These are phyloP conservation scores for Capronia americana DNA, from an alignment of 2,329 filamentous ascomycete species.

Conservation along the genomic window DNA sequence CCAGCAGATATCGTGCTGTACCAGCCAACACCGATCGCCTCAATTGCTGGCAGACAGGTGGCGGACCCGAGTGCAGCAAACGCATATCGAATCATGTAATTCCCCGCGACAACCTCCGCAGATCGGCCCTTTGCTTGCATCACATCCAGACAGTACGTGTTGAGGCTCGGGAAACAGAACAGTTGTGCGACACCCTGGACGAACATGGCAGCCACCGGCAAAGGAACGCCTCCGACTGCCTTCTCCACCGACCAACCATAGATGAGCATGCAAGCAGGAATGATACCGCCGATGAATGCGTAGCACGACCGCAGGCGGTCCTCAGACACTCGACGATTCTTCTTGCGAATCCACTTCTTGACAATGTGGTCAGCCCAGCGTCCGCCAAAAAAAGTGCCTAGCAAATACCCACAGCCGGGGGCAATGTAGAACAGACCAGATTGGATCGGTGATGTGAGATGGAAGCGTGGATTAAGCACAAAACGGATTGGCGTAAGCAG, in stretches of 20 bases:
- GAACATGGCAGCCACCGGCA: constrained; percentile 75
- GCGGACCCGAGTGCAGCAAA: constrained; percentile 75
- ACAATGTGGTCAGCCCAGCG: constrained; percentile 72
- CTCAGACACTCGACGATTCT: constrained; percentile 68
- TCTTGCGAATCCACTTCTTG: constrained; percentile 67
- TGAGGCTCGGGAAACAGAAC: constrained; percentile 76
- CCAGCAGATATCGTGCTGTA: constrained; percentile 72
- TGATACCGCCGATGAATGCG: constrained; percentile 62
- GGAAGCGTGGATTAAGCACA: constrained; percentile 75
- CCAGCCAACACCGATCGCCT: constrained; percentile 79
- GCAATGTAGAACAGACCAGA: constrained; percentile 76
- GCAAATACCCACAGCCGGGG: constrained; percentile 72
- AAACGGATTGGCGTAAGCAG: constrained; percentile 74
- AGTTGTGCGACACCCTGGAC: constrained; percentile 75
- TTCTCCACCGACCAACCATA: constrained; percentile 71
- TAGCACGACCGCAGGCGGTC: constrained; percentile 69
- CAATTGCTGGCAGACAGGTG: constrained; percentile 74
- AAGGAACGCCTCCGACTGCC: constrained; percentile 59
- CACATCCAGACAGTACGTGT: constrained; percentile 83
- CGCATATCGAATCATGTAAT: constrained; percentile 78
- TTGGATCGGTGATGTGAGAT: constrained; percentile 69
- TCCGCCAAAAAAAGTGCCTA: constrained; percentile 74
- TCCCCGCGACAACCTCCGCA: constrained; percentile 78
- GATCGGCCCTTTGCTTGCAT: constrained; percentile 68
- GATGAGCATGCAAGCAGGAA: constrained; percentile 69